Percentiles rank a stretch among this genome's conserved stretches.
Conservation (phyloP, 2,329 filamentous ascomycete genomes). For the Xylariales sp. region DNA sequence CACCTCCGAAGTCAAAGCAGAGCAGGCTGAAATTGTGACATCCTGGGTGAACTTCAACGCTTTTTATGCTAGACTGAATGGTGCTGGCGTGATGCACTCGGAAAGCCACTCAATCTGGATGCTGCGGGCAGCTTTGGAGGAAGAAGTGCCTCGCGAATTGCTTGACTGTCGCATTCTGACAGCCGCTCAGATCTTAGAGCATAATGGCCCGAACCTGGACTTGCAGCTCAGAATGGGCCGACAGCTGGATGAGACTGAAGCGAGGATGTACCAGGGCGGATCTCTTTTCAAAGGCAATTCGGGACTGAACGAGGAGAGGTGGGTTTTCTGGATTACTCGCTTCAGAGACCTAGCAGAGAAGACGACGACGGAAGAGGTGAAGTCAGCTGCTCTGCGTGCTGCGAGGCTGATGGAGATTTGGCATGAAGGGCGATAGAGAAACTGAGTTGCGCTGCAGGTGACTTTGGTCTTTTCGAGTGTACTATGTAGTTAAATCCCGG, state of each 20-base stretch:
- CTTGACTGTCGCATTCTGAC: slow-evolving; percentile 16
- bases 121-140: slow-evolving; percentile 22
- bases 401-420: slow-evolving; percentile 24
- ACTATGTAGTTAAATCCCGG: too few relatives aligned
- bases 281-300: slow-evolving; percentile 17
- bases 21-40: slow-evolving; percentile 8
- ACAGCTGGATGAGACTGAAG: slow-evolving; percentile 14
- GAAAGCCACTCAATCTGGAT: slow-evolving; percentile 22
- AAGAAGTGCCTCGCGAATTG: slow-evolving; percentile 11
- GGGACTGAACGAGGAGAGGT: slow-evolving; percentile 20
- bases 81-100: slow-evolving; percentile 16
- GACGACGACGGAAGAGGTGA: slow-evolving; percentile 14
- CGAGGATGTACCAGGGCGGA: slow-evolving; percentile 18
- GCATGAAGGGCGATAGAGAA: too few relatives aligned
- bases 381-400: slow-evolving; percentile 17
- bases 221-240: slow-evolving; percentile 15
- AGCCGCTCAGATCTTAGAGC: slow-evolving; percentile 24
- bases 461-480: too few relatives aligned
- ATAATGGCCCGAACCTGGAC: slow-evolving; percentile 19
- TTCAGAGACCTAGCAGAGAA: slow-evolving; percentile 20
- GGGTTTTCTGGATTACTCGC: slow-evolving; percentile 22
- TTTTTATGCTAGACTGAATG: slow-evolving; percentile 21
- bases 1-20: slow-evolving; percentile 4
- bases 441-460: too few relatives aligned
- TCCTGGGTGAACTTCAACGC: slow-evolving; percentile 23